These are phyloP conservation scores for Gelatoporia subvermispora DNA, from an alignment of 768 basidiomycete genomes.

Conservation along the genomic window DNA sequence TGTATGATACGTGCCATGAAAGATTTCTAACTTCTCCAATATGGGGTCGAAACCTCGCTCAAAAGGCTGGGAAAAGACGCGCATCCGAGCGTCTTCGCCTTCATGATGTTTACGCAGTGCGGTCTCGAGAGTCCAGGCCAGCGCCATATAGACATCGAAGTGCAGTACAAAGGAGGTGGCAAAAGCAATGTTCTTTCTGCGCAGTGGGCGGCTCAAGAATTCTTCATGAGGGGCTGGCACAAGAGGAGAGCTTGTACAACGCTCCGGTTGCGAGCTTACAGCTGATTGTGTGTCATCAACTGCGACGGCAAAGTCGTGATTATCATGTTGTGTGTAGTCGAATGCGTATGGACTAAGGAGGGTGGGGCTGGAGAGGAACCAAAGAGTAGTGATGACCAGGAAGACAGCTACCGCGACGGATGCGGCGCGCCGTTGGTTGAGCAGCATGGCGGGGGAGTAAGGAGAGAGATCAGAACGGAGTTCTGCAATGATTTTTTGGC, in stretches of 20 bases:
- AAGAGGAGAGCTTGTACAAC: neutral
- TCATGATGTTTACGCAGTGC: constrained; percentile 5
- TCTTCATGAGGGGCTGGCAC: neutral
- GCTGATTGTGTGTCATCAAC: neutral
- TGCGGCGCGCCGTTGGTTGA: neutral
- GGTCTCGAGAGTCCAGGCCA: constrained; percentile 27
- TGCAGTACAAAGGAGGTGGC: constrained; percentile 30
- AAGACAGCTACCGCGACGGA: constrained; percentile 1
- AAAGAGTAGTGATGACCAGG: neutral
- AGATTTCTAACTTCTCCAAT: constrained; percentile 27
- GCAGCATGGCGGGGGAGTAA: too few species aligned
- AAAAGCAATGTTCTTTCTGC: constrained; percentile 24
- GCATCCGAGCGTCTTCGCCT: neutral
- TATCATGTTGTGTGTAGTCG: neutral
- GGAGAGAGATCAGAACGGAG: too few species aligned
- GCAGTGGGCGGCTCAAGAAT: neutral
- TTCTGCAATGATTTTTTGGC: too few species aligned
- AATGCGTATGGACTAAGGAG: neutral
- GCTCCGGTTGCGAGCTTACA: neutral
- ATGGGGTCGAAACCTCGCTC: constrained; percentile 27
- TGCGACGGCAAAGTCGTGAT: neutral
- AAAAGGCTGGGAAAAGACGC: constrained; percentile 30
- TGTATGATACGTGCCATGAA: constrained; percentile 21
- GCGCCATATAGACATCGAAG: constrained; percentile 33
- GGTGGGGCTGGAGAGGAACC: constrained; percentile 1